Conservation (phyloP, 495 filamentous ascomycete genomes). For the Thermothielavioides terrestris region DNA sequence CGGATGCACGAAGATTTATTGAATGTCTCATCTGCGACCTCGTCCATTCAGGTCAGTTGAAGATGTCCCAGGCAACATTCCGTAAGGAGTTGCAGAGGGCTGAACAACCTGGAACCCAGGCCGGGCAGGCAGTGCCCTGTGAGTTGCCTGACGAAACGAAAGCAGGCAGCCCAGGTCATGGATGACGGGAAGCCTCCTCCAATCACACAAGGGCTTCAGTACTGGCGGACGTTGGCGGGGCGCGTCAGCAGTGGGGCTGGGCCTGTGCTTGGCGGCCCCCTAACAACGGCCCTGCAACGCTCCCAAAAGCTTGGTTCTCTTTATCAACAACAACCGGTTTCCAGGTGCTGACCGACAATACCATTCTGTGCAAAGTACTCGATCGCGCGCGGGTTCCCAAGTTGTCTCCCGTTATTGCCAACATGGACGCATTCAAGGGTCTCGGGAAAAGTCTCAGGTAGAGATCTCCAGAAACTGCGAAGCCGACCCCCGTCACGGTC, state of each 20-base stretch:
- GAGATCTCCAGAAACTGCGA: not conserved
- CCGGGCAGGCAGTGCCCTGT: too few relatives aligned
- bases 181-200: not conserved
- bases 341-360: not conserved
- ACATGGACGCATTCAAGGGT: conserved; percentile 31
- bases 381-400: not conserved
- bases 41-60: too few relatives aligned
- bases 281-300: not conserved
- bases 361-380: not conserved
- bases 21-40: too few relatives aligned
- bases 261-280: conserved; percentile 3
- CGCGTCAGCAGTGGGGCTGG: conserved; percentile 5
- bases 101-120: too few relatives aligned
- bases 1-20: too few relatives aligned
- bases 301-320: not conserved
- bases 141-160: too few relatives aligned
- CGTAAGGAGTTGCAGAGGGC: too few relatives aligned
- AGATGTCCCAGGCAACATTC: too few relatives aligned
- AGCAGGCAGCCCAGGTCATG: too few relatives aligned
- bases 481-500: not conserved
- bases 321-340: not conserved
- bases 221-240: conserved; percentile 10
- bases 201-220: not conserved
- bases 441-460: conserved; percentile 30
- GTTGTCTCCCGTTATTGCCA: not conserved